Evolutionary conservation across 108 stramenopile genomes (phyloP).

Genomic region (Fragilaria radians): DNA sequence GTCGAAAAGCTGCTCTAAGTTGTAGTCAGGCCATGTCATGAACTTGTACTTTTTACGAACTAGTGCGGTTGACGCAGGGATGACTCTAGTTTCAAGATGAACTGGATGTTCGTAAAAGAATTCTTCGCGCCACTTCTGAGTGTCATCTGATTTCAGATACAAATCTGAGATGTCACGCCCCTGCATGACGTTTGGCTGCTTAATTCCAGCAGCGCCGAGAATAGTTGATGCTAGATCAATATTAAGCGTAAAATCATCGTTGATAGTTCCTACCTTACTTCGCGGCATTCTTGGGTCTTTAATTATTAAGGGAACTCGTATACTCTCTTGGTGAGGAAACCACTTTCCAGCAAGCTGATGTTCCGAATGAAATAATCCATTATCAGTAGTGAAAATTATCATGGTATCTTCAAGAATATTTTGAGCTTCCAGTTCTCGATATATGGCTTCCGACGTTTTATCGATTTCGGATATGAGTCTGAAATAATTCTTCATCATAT

Average conservation of each 20-base stretch:
- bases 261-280: slow-evolving; percentile 36
- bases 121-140: slow-evolving; percentile 31
- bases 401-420: slow-evolving; percentile 52
- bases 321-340: slow-evolving; percentile 74
- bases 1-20: slow-evolving; percentile 76
- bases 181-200: slow-evolving; percentile 51
- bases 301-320: slow-evolving; percentile 76
- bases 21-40: slow-evolving; percentile 75
- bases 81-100: slow-evolving; percentile 7
- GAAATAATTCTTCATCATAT: slow-evolving; percentile 72
- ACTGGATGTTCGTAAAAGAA: slow-evolving; percentile 51
- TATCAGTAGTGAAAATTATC: slow-evolving; percentile 82
- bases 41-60: slow-evolving; percentile 70
- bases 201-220: slow-evolving; percentile 49
- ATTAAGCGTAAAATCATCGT: slow-evolving; percentile 67
- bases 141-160: slow-evolving; percentile 27
- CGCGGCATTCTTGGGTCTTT: slow-evolving; percentile 71
- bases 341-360: slow-evolving; percentile 52
- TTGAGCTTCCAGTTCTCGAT: slow-evolving; percentile 40
- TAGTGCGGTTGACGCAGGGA: slow-evolving; percentile 69
- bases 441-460: slow-evolving; percentile 1
- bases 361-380: slow-evolving; percentile 69
- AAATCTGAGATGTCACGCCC: slow-evolving; percentile 69
- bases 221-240: slow-evolving; percentile 79
- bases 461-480: slow-evolving; percentile 80